A percentile compares a stretch with the other conserved stretches of the same genome.
Conservation (phyloP, 768 basidiomycete genomes). For the Holtermannia corniformis region DNA sequence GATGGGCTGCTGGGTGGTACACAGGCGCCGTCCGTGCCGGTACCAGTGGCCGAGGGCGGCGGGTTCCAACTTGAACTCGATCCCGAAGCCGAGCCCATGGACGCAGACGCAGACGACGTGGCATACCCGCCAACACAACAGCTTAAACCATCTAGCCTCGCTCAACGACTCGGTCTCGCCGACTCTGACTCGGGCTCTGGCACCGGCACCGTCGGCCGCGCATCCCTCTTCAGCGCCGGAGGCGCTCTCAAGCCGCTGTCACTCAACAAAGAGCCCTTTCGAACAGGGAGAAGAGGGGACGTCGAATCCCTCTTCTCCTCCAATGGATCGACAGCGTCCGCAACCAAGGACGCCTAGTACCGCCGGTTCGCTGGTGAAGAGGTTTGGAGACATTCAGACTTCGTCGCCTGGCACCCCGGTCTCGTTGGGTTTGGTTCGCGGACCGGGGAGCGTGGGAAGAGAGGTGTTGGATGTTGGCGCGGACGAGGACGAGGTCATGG, state of each 20-base stretch:
- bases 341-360: neutral
- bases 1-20: no score
- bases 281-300: conserved; percentile 18
- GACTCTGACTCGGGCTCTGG: no score
- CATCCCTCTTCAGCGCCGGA: no score
- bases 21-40: no score
- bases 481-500: conserved; percentile 2
- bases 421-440: neutral
- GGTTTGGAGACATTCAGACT: neutral
- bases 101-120: neutral
- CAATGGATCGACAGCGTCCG: neutral
- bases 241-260: no score
- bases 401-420: no score
- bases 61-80: no score
- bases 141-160: neutral
- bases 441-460: neutral
- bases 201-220: no score
- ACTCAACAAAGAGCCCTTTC: conserved; percentile 34
- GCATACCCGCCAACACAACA: neutral
- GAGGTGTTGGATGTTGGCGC: conserved; percentile 3
- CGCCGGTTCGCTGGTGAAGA: neutral
- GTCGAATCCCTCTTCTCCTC: neutral
- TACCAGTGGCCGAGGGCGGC: no score
- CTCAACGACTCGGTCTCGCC: no score
- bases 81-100: no score